phyloP scores from a whole-genome alignment of 495 filamentous ascomycete genomes.

The Xylaria venustula region DNA sequence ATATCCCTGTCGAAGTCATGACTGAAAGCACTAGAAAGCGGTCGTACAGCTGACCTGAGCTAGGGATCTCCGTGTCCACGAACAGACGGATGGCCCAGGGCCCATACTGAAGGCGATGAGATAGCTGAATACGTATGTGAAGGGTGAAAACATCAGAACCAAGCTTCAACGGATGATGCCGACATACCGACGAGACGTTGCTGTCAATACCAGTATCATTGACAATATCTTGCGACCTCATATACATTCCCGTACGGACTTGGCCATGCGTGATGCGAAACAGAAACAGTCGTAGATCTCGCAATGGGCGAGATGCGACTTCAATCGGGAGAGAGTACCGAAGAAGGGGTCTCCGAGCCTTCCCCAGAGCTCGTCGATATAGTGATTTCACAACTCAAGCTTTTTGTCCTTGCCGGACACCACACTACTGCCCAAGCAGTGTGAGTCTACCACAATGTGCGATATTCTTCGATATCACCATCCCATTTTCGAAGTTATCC shows the following conservation, averaged over 20 bases:
- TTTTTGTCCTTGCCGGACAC: slow-evolving; percentile 40
- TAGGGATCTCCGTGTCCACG: slow-evolving; percentile 25
- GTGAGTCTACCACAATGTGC: no score
- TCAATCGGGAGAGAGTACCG: neutral
- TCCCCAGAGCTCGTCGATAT: slow-evolving; percentile 12
- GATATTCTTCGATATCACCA: no score
- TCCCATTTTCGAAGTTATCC: no score
- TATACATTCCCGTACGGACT: no score
- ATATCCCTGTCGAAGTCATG: no score
- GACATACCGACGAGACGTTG: neutral
- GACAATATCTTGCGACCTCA: neutral
- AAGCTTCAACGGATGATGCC: neutral
- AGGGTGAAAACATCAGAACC: neutral
- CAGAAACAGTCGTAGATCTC: slow-evolving; percentile 12
- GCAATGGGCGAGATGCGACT: slow-evolving; percentile 2
- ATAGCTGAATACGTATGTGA: slow-evolving; percentile 10
- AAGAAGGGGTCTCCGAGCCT: no score
- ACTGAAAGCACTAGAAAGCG: no score
- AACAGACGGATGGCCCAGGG: slow-evolving; percentile 12
- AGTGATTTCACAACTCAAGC: slow-evolving; percentile 17
- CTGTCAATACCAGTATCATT: neutral
- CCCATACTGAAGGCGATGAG: slow-evolving; percentile 15
- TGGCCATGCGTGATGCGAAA: no score
- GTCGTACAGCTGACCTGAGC: no score
- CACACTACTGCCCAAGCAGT: slow-evolving; percentile 37